Evolutionary conservation across 108 stramenopile species (phyloP), one percentile per base, ranked within the genome.

Genomic region (Nitzschia sp.): DNA sequence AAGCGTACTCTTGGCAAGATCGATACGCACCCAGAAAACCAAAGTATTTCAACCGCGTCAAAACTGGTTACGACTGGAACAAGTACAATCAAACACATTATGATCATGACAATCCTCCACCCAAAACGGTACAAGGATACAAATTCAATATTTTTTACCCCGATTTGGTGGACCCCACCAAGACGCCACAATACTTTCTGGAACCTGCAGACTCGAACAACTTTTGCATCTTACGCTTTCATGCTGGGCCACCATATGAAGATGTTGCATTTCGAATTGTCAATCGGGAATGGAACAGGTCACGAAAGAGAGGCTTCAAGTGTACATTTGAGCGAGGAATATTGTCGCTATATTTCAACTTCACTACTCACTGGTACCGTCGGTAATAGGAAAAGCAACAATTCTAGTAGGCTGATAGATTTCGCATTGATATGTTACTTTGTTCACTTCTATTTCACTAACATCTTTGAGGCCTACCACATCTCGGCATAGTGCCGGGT

Each of bases 201-300:
- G 97, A 98, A 71, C 68, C 69, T 24, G 92, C 90, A 0, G 97
- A 97, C 58, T 72, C 92, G 15, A 83, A 93, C 26, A 91, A 98
- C 2, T 98, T 97, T 67, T 95, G 93, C 76, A 98, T 99, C 65
- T 72, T 99, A 37, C 89, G 99, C 25, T 98, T 99, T 80, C 81
- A 76, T 57, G 98, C 96, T 24, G 98, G 98, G 0, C 95, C 99
- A 14, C 98, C 99, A 5, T 99, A 99, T 76, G 96, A 98, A 77
- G 99, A 99, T 78, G 71, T 99, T 46, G 99, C 99, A 2, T 99
- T 99, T 81, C 98, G 98, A 77, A 98, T 98, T 54, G 89, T 98
- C 70, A 98, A 98, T 72, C 78, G 93, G 24, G 95, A 98, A 79
- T 99, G 99, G 99, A 96, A 96, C 64, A 83, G 78, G 53, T 90